Base-by-base conservation (phyloP, 2,329 filamentous ascomycete species). In the Alternaria sp. region DNA sequence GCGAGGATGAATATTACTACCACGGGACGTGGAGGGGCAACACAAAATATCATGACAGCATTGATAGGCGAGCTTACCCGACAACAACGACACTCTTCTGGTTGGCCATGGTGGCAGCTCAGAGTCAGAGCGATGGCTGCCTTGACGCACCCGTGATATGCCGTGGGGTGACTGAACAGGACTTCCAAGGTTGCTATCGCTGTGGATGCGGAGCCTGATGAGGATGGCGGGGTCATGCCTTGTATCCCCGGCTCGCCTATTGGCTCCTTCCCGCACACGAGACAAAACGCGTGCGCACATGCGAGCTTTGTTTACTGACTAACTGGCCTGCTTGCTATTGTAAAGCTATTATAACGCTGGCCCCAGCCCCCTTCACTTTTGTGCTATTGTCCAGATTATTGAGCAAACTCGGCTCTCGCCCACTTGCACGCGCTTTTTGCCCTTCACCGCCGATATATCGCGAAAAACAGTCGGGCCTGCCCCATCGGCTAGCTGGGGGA, bases 81-180 rank as follows among this genome's bases (percentile, higher is more conserved):
- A 86, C 75, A 10, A 86, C 82, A 5, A 84, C 82, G 44, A 86
- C 79, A 54, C 80, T 82, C n/a, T 45, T 64, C 15, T 14, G 18
- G 28, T 20, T 25, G 55, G 59, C 56, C 58, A 62, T 62, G 55
- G 6, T 49, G 45, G 63, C 63, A 68, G 69, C 47, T 51, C 37
- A 58, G 45, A 56, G 57, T 65, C 43, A 58, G 50, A 51, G 37
- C 45, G 28, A 47, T 49, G 45, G 47, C 56, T 58, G 67, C 41
- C 54, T 56, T 55, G 51, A 64, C 47, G 60, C 20, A 53, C 54
- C 37, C 46, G 63, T 61, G 63, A 60, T 61, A 21, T 30, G 61
- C 25, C 30, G 54, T 53, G 44, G 62, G 25, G 30, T 55, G 49
- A 55, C 14, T 44, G 46, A 33, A 47, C 25, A 33, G 51, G 14